Evolutionary conservation across 1,284 basidiomycete genomes (phyloP).

Genomic region (Puccinia brachypodii): DNA sequence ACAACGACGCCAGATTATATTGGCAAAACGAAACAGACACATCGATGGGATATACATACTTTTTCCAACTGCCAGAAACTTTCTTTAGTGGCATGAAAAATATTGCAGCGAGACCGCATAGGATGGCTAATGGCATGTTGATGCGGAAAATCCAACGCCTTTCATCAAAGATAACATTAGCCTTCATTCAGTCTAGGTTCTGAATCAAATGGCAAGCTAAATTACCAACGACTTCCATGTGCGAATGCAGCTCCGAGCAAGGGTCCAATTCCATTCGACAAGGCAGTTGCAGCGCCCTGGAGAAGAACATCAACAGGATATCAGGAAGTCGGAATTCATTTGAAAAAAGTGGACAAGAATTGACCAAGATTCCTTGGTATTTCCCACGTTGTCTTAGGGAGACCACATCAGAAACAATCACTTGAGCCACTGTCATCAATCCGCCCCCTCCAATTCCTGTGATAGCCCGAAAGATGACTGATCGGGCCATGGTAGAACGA

Average conservation of each 20-base stretch:
- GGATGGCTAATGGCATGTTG: background rate
- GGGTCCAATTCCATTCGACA: conserved; percentile 51
- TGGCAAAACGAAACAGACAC: too few species aligned
- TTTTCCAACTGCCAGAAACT: background rate
- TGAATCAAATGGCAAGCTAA: too few species aligned
- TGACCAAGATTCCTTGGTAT: conserved; percentile 55
- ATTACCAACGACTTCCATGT: conserved; percentile 49
- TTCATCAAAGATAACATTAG: background rate
- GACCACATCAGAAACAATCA: conserved; percentile 59
- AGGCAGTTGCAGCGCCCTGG: conserved; percentile 51
- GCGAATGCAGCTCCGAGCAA: conserved; percentile 51
- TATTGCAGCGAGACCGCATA: background rate
- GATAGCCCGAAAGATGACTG: conserved; percentile 58
- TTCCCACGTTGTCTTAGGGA: conserved; percentile 59
- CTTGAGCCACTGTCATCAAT: conserved; percentile 59
- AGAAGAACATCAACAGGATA: conserved; percentile 4
- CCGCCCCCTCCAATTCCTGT: conserved; percentile 60
- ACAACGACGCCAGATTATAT: background rate
- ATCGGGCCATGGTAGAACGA: conserved; percentile 55
- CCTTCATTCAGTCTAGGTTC: background rate
- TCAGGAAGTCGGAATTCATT: background rate
- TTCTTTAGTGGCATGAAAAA: background rate
- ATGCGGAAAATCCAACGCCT: background rate
- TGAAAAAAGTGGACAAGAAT: conserved; percentile 49
- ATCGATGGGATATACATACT: background rate